These are phyloP conservation scores for Asterophora lycoperdoides DNA, from an alignment of 768 basidiomycete genomes.

Conservation along the genomic window DNA sequence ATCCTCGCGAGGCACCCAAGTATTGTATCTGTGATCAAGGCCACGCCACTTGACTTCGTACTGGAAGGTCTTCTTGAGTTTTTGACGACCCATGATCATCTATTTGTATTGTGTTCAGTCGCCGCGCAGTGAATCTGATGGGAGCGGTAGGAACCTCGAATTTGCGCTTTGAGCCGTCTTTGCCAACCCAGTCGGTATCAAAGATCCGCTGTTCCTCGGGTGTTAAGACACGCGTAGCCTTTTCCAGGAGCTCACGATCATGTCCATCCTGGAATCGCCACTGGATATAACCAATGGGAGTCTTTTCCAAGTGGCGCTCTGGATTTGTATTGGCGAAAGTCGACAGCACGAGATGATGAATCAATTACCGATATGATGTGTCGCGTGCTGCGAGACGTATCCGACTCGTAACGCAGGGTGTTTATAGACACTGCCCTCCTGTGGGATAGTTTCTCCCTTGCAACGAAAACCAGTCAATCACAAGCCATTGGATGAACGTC, in stretches of 20 bases:
- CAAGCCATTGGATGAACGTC: constrained; percentile 5
- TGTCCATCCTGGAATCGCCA: constrained; percentile 99
- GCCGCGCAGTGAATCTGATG: background rate
- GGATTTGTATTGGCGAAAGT: constrained; percentile 14
- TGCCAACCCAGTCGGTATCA: constrained; percentile 86
- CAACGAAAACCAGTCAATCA: constrained; percentile 6
- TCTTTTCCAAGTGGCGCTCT: constrained; percentile 95
- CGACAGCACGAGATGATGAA: background rate
- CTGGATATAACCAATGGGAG: constrained; percentile 94
- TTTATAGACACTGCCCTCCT: constrained; percentile 89
- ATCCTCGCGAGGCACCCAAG: constrained; percentile 88
- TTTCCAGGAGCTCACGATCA: constrained; percentile 87
- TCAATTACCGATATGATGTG: constrained; percentile 80
- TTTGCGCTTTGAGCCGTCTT: constrained; percentile 86
- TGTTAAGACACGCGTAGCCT: constrained; percentile 87
- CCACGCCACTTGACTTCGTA: constrained; percentile 91
- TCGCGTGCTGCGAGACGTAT: constrained; percentile 97
- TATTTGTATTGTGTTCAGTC: constrained; percentile 25
- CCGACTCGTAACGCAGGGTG: constrained; percentile 92
- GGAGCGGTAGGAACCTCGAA: constrained; percentile 60
- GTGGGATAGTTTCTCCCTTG: constrained; percentile 87
- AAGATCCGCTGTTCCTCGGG: constrained; percentile 75
- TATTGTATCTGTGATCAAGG: constrained; percentile 82
- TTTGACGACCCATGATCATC: constrained; percentile 92
- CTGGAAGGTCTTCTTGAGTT: constrained; percentile 92